Evolutionary conservation across 176 grass and related monocot species (phyloP).

Genomic region (bread wheat (Triticum aestivum)): DNA sequence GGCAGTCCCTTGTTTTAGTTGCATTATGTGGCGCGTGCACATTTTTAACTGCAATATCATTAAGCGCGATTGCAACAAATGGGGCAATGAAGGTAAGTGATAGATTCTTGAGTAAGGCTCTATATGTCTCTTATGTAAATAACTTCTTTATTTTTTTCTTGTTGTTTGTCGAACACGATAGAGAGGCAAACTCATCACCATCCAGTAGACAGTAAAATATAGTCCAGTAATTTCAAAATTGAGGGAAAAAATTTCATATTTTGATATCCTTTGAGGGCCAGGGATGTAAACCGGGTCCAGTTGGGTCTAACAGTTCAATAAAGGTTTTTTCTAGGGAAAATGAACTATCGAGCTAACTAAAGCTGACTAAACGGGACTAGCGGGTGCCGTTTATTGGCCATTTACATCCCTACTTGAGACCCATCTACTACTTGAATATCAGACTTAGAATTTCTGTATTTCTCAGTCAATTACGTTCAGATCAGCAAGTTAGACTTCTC

Average conservation of each 20-base stretch:
- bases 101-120: not conserved
- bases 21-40: slow-evolving; percentile 78
- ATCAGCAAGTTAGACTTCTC: not conserved
- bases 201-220: not conserved
- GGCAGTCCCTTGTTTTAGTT: slow-evolving; percentile 72
- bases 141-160: not conserved
- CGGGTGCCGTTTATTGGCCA: no score
- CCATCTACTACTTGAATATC: slow-evolving; percentile 7
- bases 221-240: not conserved
- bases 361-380: no score
- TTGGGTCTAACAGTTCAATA: no score
- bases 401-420: no score
- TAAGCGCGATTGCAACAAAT: slow-evolving; percentile 97
- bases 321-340: no score
- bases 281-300: no score
- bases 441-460: not conserved
- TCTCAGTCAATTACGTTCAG: not conserved
- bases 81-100: slow-evolving; percentile 92
- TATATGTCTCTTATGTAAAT: not conserved
- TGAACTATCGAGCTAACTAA: no score
- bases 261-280: not conserved
- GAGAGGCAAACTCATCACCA: not conserved
- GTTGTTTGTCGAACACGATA: not conserved
- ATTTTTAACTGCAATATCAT: slow-evolving; percentile 84
- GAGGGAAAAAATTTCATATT: slow-evolving; percentile 8